Base-by-base conservation (phyloP, 805 yeast genomes). In the Kodamaea sagamina region DNA sequence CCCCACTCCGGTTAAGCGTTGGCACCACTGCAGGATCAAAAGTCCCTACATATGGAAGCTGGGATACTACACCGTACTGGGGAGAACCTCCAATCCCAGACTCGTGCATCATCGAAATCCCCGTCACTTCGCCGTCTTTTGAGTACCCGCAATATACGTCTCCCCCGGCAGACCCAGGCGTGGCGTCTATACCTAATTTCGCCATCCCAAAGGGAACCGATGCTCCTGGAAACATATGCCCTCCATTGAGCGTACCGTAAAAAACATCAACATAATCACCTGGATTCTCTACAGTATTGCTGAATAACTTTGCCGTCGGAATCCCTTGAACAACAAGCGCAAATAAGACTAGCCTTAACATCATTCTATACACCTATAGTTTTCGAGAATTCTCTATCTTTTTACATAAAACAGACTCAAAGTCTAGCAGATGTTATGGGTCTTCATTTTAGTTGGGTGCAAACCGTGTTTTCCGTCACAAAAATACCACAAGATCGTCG, bases 71-170 rank as follows among this genome's bases (percentile, higher is more conserved):
- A 10, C 70, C 68, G 39, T 64, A 64, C 31, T 61, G 57, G 1
- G 71, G 69, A 5, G 69, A 61, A 6, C 70, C 70, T 12, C 71
- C 72, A 3, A 68, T 66, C 2, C 72, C 72, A 2, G 62, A 55
- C 38, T 63, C 70, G 48, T 67, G 72, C 63, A 67, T 57, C 65
- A 65, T 58, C 1, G 68, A 62, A 28, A 67, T 50, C 5, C 66
- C 70, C 19, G 52, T 46, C 12, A 67, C 49, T 4, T 48, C 36
- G 7, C 68, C 68, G 36, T 58, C 61, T 1, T 58, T 54, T 1
- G 63, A 61, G 47, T 58, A 67, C 4, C 71, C 72, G 9, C 67
- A 55, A 36, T 59, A 64, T 7, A 66, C 60, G 45, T 63, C 62
- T 19, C 36, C 15, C 4, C 47, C 36, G 7, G 12, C 17, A 5